These are phyloP conservation scores for Friedmanniomyces endolithicus DNA, from an alignment of 495 filamentous ascomycete genomes.

Conservation along the genomic window DNA sequence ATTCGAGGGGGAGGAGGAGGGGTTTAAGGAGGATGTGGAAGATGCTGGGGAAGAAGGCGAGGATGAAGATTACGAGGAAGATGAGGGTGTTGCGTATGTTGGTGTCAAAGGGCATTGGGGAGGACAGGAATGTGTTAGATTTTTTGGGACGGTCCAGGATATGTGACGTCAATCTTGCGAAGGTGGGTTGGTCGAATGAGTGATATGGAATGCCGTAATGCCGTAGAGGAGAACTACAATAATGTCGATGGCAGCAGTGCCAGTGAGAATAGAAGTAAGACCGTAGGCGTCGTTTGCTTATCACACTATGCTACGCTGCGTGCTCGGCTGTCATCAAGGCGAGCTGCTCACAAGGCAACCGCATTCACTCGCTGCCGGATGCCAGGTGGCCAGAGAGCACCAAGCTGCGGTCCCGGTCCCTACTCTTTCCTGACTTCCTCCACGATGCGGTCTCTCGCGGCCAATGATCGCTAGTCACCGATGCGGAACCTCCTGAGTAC, in stretches of 20 bases:
- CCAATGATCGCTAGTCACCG: neutral
- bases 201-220: conserved; percentile 1
- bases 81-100: conserved; percentile 21
- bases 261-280: neutral
- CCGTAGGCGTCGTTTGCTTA: neutral
- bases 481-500: neutral
- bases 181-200: neutral
- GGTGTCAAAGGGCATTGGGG: conserved; percentile 18
- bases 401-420: too few species aligned
- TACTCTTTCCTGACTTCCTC: too few species aligned
- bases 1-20: conserved; percentile 15
- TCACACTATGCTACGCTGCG: neutral
- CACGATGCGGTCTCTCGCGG: neutral
- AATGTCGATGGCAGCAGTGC: too few species aligned
- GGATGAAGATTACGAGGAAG: conserved; percentile 35
- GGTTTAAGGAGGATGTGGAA: conserved; percentile 40
- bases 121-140: neutral
- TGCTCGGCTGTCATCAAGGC: neutral
- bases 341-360: too few species aligned
- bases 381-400: too few species aligned
- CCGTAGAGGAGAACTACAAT: too few species aligned
- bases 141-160: neutral
- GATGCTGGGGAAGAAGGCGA: conserved; percentile 43
- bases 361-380: too few species aligned
- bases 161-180: conserved; percentile 3